These are phyloP conservation scores for Cocos nucifera DNA, from an alignment of 176 grass and related monocot genomes.

Conservation along the genomic window DNA sequence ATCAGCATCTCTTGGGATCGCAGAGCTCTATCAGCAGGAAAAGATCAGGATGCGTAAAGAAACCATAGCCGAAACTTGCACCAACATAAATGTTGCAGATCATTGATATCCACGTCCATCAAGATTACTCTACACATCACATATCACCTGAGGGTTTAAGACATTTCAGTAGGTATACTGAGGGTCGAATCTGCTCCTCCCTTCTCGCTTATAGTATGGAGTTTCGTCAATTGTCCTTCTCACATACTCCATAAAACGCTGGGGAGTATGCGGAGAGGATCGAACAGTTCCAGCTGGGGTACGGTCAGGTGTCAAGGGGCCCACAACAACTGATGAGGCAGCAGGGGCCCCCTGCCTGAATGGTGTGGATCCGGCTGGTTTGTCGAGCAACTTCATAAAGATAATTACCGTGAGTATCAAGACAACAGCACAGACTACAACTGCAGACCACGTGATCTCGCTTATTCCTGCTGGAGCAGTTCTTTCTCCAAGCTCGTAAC, in stretches of 20 bases:
- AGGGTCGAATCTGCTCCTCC: slow-evolving; percentile 61
- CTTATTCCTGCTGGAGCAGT: slow-evolving; percentile 19
- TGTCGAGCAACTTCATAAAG: slow-evolving; percentile 58
- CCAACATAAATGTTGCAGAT: no score
- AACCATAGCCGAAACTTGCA: no score
- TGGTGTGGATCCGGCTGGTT: slow-evolving; percentile 20
- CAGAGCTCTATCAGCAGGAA: no score
- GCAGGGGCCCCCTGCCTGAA: neutral
- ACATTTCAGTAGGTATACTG: slow-evolving; percentile 64
- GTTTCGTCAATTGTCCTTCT: slow-evolving; percentile 89
- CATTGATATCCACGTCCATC: no score
- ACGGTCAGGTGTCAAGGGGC: slow-evolving; percentile 22
- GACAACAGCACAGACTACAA: slow-evolving; percentile 41
- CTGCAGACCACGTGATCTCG: slow-evolving; percentile 28
- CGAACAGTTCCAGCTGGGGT: slow-evolving; percentile 18
- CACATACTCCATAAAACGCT: slow-evolving; percentile 88
- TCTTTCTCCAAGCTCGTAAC: slow-evolving; percentile 34
- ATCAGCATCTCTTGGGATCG: no score
- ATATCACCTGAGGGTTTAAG: no score
- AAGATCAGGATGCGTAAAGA: no score
- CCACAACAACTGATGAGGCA: slow-evolving; percentile 11
- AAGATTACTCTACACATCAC: no score
- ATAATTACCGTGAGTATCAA: slow-evolving; percentile 29
- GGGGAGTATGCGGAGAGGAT: slow-evolving; percentile 49
- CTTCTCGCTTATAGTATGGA: slow-evolving; percentile 70